phyloP scores from a whole-genome alignment of 179 eudicot genomes.

The Heliamphora pulchella region DNA sequence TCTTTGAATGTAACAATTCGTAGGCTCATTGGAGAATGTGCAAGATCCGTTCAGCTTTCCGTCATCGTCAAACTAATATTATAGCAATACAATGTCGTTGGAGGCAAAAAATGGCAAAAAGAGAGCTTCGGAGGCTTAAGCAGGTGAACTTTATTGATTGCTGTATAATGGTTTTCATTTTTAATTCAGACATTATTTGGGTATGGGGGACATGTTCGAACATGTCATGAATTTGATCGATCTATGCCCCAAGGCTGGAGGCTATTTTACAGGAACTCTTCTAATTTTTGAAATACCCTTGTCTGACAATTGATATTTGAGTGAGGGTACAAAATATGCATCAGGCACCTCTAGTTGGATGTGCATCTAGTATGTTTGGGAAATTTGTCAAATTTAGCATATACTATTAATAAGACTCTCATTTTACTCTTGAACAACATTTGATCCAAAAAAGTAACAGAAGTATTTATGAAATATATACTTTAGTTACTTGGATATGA shows the following conservation, averaged over 20 bases:
- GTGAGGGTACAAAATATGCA: neutral
- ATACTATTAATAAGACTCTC: too few relatives aligned
- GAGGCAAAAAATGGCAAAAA: slow-evolving; percentile 78
- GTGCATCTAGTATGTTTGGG: neutral
- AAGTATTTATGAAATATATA: too few relatives aligned
- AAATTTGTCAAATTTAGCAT: too few relatives aligned
- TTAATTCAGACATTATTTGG: neutral
- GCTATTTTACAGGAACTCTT: neutral
- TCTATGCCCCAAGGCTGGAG: neutral
- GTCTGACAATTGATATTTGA: neutral
- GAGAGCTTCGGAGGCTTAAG: slow-evolving; percentile 65
- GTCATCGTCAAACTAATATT: slow-evolving; percentile 56
- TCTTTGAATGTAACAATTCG: slow-evolving; percentile 5
- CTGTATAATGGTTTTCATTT: neutral
- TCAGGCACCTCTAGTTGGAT: neutral
- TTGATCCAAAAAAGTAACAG: too few relatives aligned
- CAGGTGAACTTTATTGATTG: slow-evolving; percentile 37
- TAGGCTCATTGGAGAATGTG: slow-evolving; percentile 85
- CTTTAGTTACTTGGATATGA: too few relatives aligned
- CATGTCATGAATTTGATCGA: neutral
- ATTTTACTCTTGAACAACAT: neutral
- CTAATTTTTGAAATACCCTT: neutral
- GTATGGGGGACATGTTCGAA: too few relatives aligned
- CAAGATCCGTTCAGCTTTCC: slow-evolving; percentile 54
- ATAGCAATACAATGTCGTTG: slow-evolving; percentile 75